Base-by-base conservation (phyloP, 805 yeast genomes). In the Saccharomycopsis sp. region DNA sequence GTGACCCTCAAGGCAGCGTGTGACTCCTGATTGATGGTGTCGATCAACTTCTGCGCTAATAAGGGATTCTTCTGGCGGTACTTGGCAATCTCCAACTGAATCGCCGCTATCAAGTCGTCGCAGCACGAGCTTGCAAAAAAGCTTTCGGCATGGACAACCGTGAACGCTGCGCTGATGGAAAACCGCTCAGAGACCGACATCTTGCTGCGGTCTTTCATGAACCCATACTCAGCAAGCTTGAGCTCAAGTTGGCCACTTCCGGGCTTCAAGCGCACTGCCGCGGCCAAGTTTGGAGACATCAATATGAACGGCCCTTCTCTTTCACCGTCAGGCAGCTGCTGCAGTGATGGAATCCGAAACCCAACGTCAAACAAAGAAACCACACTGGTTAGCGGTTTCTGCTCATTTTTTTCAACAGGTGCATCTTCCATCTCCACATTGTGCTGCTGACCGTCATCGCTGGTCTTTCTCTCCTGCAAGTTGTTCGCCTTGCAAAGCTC, bases 1-100 rank as follows among this genome's bases (percentile, higher is more conserved):
- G 77, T 74, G 52, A 85, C 77, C 52, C 76, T 80, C 46, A 86
- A 69, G 1, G 92, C 77, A n/a, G 77, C 61, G 53, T 85, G 94
- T 2, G 79, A 67, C 54, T 86, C 95, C 41, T 71, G 64, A 13
- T 80, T 55, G 2, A 80, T 59, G 1, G 71, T 6, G 58, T 33
- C 57, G 51, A 58, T 62, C 29, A 66, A 65, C 50, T 60, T 53
- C 43, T 16, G 55, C 45, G 19, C 54, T 42, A 30, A 9, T 25
- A 25, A n/a, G 27, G 27, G n/a, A 10, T 10, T 26, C 53, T 36
- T 22, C n/a, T n/a, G n/a, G n/a, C 47, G 21, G 33, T 51, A 51
- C n/a, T 55, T 44, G 13, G 55, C 57, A 4, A 76, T 50, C 45
- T 76, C 77, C 1, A 55, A 49, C 51, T 74, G 74, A 12, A 77